Base-by-base conservation (phyloP, 176 grass and related monocot genomes). In the Alloteropsis semialata region DNA sequence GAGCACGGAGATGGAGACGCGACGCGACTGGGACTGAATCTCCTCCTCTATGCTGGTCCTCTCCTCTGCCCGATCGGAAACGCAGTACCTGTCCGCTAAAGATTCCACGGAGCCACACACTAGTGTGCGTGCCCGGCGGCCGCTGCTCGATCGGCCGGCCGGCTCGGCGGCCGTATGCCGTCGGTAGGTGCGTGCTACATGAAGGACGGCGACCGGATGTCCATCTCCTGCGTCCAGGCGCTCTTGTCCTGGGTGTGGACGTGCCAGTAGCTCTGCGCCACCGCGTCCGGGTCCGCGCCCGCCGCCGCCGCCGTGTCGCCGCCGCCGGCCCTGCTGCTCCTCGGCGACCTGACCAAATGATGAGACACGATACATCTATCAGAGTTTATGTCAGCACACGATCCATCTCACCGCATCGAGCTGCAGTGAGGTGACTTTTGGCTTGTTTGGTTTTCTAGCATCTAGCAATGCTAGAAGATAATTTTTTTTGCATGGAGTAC, bases 171-270 rank as follows among this genome's bases (percentile, higher is more conserved):
- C n/a, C n/a, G n/a, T n/a, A n/a, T n/a, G n/a, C n/a, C n/a, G n/a
- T n/a, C n/a, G n/a, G n/a, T n/a, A n/a, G n/a, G n/a, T n/a, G n/a
- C n/a, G n/a, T 8, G 12, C 82, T 89, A 85, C 87, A 76, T 81
- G 43, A 28, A 69, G 67, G 63, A 81, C 62, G 92, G 57, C 41
- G 92, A 82, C 55, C 88, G 88, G 82, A 98, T 81, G 77, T 94
- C 86, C 87, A 98, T 84, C 91, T 98, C 95, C 25, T 89, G 92
- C 49, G 95, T 94, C 95, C 95, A 98, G n/a, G 95, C 92, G 36
- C 84, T 89, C 88, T 84, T 92, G 77, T 94, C 84, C 58, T 98
- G 95, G 29, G 62, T 37, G 69, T 98, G 95, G 56, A 98, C 88
- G 79, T 94, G 77, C 92, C 92, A 98, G 84, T 98, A 98, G 73